Evolutionary conservation across 2,329 filamentous ascomycete genomes (phyloP).

Genomic region (Thelonectria olida): DNA sequence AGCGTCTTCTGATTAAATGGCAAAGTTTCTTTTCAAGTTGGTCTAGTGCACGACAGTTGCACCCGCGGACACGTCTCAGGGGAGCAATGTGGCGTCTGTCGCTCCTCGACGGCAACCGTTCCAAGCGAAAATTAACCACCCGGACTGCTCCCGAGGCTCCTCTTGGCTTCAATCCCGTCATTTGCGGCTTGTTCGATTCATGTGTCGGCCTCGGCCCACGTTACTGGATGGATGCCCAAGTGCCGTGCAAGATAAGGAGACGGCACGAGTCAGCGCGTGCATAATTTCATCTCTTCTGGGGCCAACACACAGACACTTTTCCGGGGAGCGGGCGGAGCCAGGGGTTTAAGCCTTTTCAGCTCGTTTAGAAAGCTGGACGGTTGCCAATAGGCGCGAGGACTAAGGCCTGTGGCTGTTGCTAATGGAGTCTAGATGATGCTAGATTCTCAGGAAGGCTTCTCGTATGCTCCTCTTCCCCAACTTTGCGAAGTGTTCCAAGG

Average conservation of each 20-base stretch:
- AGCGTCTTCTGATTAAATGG: background rate
- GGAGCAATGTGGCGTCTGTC: background rate
- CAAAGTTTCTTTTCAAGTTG: background rate
- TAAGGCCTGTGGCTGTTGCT: background rate
- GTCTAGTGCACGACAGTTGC: background rate
- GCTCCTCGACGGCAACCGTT: background rate
- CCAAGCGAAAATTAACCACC: background rate
- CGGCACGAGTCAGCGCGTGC: background rate
- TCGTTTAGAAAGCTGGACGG: background rate
- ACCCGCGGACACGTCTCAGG: background rate
- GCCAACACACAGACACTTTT: background rate
- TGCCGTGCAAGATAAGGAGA: background rate
- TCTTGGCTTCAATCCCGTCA: too few species aligned
- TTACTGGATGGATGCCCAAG: background rate
- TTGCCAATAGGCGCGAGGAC: background rate
- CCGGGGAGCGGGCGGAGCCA: background rate
- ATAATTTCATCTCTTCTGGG: background rate
- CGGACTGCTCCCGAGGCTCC: background rate
- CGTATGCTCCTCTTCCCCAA: background rate
- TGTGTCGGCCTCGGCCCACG: background rate
- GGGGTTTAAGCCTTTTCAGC: background rate
- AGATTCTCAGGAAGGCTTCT: background rate
- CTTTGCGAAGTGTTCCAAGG: background rate
- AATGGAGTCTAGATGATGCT: background rate
- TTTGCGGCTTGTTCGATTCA: background rate